Conservation (phyloP, 2,329 filamentous ascomycete genomes). For the Cladosporium sp. region DNA sequence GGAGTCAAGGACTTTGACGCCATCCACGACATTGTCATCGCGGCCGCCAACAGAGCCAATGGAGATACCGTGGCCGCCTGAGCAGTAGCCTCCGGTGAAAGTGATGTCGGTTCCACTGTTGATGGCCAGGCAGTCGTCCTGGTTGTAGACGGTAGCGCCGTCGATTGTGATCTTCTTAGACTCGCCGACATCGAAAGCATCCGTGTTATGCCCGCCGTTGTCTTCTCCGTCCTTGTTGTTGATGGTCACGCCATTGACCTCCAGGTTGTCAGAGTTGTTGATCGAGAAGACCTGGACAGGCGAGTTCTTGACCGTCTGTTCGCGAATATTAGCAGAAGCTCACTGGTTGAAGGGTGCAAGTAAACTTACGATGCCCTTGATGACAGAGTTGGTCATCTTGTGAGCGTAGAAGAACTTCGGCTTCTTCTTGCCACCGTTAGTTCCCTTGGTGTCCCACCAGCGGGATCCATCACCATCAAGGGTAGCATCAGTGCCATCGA, state of each 20-base stretch:
- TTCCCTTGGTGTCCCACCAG: conserved; percentile 61
- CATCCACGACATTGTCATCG: conserved; percentile 45
- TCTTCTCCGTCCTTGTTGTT: conserved; percentile 54
- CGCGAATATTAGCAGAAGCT: neutral
- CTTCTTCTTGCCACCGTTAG: conserved; percentile 59
- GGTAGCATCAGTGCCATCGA: conserved; percentile 51
- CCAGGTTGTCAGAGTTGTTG: conserved; percentile 42
- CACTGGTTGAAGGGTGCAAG: too few relatives aligned
- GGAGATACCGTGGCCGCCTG: conserved; percentile 51
- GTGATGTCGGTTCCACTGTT: conserved; percentile 38
- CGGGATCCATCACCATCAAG: conserved; percentile 54
- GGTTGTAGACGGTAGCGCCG: conserved; percentile 26
- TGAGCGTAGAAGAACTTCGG: conserved; percentile 61
- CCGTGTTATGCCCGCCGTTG: conserved; percentile 28
- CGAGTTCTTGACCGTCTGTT: conserved; percentile 44
- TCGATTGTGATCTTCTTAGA: conserved; percentile 23
- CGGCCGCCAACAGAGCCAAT: conserved; percentile 55
- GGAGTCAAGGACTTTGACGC: conserved; percentile 44
- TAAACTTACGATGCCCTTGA: conserved; percentile 35
- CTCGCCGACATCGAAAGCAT: conserved; percentile 28
- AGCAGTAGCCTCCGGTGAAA: conserved; percentile 42
- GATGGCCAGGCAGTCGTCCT: conserved; percentile 30
- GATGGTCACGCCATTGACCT: conserved; percentile 50
- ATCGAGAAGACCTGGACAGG: conserved; percentile 52
- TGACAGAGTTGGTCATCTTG: conserved; percentile 47